Conservation (phyloP, 2,329 filamentous ascomycete genomes). For the Verticillium nonalfalfae region DNA sequence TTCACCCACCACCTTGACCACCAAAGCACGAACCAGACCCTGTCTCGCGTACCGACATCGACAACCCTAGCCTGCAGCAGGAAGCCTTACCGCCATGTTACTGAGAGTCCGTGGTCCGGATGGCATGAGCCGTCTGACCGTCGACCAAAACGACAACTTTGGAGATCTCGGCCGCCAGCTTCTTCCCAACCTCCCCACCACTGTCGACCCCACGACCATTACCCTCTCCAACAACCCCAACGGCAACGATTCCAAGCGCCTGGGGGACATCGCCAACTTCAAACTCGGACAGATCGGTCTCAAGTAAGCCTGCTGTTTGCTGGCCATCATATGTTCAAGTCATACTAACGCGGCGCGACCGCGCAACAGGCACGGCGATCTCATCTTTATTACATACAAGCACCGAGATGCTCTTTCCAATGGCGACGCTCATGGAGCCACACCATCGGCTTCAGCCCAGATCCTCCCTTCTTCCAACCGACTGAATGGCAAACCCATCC, state of each 20-base stretch:
- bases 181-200: conserved; percentile 50
- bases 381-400: conserved; percentile 80
- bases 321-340: background rate
- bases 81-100: conserved; percentile 55
- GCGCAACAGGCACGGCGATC: conserved; percentile 71
- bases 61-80: background rate
- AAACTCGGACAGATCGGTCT: conserved; percentile 54
- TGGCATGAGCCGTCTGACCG: conserved; percentile 81
- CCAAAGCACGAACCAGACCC: background rate
- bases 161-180: conserved; percentile 52
- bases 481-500: conserved; percentile 71
- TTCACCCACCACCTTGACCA: background rate
- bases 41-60: background rate
- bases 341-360: background rate
- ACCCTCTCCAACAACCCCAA: conserved; percentile 56
- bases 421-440: conserved; percentile 24
- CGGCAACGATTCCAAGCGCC: conserved; percentile 49
- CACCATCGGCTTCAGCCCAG: conserved; percentile 20
- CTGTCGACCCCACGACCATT: conserved; percentile 54
- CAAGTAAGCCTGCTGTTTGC: conserved; percentile 33
- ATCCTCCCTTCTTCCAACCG: conserved; percentile 49
- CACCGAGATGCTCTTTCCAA: conserved; percentile 42
- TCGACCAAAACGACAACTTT: conserved; percentile 71
- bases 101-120: conserved; percentile 85
- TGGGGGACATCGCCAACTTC: conserved; percentile 52